These are phyloP conservation scores for Sporothrix phasma DNA, from an alignment of 2,329 filamentous ascomycete genomes.

Conservation along the genomic window DNA sequence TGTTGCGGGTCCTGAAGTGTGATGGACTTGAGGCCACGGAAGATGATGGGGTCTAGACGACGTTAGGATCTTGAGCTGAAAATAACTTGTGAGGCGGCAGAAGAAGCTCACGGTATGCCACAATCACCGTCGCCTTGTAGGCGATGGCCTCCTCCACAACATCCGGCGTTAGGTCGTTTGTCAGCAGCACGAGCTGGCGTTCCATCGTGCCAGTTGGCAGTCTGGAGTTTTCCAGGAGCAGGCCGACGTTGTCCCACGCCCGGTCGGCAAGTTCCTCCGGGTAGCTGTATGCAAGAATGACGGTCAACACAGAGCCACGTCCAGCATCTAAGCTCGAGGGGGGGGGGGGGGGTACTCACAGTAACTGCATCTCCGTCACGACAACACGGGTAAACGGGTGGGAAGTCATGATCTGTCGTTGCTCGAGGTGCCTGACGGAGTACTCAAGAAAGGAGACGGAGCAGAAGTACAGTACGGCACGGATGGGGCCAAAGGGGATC, in stretches of 20 bases:
- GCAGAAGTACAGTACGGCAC: not conserved
- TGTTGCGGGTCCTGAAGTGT: conserved; percentile 81
- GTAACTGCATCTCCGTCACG: not conserved
- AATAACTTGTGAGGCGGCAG: conserved; percentile 1
- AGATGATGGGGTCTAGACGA: conserved; percentile 79
- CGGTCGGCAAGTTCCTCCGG: conserved; percentile 82
- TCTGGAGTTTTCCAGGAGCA: conserved; percentile 44
- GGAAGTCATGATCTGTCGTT: not conserved
- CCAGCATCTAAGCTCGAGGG: not conserved
- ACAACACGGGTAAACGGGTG: not conserved
- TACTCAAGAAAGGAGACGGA: not conserved
- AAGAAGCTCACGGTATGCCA: conserved; percentile 67
- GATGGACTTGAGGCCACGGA: conserved; percentile 81
- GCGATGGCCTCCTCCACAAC: conserved; percentile 85
- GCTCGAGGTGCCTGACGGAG: not conserved
- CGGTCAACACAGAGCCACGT: not conserved
- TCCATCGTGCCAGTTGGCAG: conserved; percentile 24
- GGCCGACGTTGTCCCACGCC: conserved; percentile 93
- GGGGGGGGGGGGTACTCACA: not conserved
- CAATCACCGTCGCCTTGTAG: conserved; percentile 64
- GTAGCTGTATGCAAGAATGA: conserved; percentile 47
- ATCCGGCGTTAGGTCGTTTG: conserved; percentile 80
- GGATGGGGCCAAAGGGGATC: not conserved
- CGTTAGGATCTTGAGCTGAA: conserved; percentile 4
- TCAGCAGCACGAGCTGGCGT: conserved; percentile 43